These are phyloP conservation scores for Caulochytrium protostelioides DNA, from an alignment of 371 early-diverging fungal genomes.

Conservation along the genomic window DNA sequence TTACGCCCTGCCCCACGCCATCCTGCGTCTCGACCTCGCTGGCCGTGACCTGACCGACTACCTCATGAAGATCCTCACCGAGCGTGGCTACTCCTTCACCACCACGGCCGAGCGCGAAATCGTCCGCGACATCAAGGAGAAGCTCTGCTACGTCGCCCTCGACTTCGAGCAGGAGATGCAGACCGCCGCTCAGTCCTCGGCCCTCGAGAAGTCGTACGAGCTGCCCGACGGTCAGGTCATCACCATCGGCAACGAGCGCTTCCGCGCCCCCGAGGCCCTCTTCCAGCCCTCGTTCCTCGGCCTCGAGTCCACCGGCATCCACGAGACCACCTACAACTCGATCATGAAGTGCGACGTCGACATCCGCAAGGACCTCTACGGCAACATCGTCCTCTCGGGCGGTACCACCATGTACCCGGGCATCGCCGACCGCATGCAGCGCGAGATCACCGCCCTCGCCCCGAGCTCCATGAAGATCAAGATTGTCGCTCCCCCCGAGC, in stretches of 20 bases:
- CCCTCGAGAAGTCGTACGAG: slow-evolving; percentile 94
- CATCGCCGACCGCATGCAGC: slow-evolving; percentile 72
- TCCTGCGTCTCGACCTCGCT: slow-evolving; percentile 88
- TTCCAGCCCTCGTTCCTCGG: slow-evolving; percentile 80
- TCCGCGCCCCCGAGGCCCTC: slow-evolving; percentile 96
- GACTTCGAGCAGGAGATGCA: slow-evolving; percentile 98
- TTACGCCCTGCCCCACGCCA: slow-evolving; percentile 95
- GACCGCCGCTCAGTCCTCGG: slow-evolving; percentile 76
- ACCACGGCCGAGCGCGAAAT: slow-evolving; percentile 99
- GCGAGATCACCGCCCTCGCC: slow-evolving; percentile 94
- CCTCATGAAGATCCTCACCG: slow-evolving; percentile 84
- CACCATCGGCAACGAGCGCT: slow-evolving; percentile 95
- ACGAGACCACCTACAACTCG: slow-evolving; percentile 46
- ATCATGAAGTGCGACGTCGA: slow-evolving; percentile 59
- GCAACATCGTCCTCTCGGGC: slow-evolving; percentile 49
- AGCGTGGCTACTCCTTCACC: slow-evolving; percentile 96
- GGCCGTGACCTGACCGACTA: slow-evolving; percentile 97
- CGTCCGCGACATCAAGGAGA: slow-evolving; percentile 99
- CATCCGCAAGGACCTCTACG: slow-evolving; percentile 48
- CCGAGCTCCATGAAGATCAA: slow-evolving; percentile 98
- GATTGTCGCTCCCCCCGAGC: slow-evolving; percentile 99
- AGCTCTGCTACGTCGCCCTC: slow-evolving; percentile 96
- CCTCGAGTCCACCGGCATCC: slow-evolving; percentile 34
- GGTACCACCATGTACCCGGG: slow-evolving; percentile 69
- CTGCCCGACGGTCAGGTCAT: slow-evolving; percentile 99